Conservation (phyloP, 2,329 filamentous ascomycete genomes). For the Aspergillus fructus region DNA sequence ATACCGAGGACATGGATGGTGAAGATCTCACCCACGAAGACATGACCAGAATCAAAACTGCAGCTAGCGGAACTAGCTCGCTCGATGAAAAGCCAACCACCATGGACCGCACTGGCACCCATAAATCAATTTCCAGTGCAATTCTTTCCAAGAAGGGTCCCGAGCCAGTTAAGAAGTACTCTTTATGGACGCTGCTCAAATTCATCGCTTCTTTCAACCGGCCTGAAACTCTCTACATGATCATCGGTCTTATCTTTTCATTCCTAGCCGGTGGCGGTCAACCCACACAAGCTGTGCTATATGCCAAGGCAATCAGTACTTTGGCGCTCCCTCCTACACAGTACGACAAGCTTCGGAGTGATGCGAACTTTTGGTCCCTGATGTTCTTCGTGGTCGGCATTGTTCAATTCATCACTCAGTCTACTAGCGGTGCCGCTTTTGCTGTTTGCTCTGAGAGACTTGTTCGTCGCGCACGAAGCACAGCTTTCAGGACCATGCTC, state of each 20-base stretch:
- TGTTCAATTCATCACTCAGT: slow-evolving; percentile 68
- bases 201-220: slow-evolving; percentile 79
- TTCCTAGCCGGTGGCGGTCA: slow-evolving; percentile 79
- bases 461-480: slow-evolving; percentile 77
- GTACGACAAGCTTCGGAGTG: slow-evolving; percentile 60
- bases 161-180: slow-evolving; percentile 60
- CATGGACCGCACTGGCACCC: slow-evolving; percentile 47
- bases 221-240: slow-evolving; percentile 69
- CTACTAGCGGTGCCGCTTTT: slow-evolving; percentile 70
- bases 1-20: slow-evolving; percentile 26
- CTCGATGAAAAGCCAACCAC: slow-evolving; percentile 32
- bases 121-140: slow-evolving; percentile 65
- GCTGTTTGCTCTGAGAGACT: slow-evolving; percentile 84
- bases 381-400: slow-evolving; percentile 87
- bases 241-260: slow-evolving; percentile 69
- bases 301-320: slow-evolving; percentile 80
- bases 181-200: slow-evolving; percentile 73
- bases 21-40: slow-evolving; percentile 27
- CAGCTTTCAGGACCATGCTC: slow-evolving; percentile 81
- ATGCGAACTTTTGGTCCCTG: slow-evolving; percentile 80
- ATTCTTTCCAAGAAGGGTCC: slow-evolving; percentile 59
- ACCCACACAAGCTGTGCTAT: slow-evolving; percentile 75
- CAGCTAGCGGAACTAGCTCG: slow-evolving; percentile 28
- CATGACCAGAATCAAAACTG: slow-evolving; percentile 32
- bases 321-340: slow-evolving; percentile 59